Percentiles rank a stretch among this genome's conserved stretches.
These are phyloP conservation scores for Epichloe coenophiala DNA, from an alignment of 2,329 filamentous ascomycete species.

Conservation along the genomic window DNA sequence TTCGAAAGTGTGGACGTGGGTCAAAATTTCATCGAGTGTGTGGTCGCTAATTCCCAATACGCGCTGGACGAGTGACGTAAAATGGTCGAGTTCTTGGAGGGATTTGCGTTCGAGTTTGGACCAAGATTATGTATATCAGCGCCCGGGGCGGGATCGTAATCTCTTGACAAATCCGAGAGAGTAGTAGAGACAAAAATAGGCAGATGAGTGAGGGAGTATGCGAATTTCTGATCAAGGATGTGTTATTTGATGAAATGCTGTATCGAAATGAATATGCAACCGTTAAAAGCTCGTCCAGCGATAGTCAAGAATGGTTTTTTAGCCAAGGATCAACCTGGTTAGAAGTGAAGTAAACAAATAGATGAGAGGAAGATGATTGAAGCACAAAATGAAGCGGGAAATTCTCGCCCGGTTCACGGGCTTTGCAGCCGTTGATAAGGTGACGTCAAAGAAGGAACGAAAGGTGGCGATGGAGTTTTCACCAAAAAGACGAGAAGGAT, in stretches of 20 bases:
- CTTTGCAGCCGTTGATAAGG: neutral
- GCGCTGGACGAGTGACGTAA: too few relatives aligned
- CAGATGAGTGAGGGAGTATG: neutral
- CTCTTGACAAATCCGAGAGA: neutral
- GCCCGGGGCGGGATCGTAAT: neutral
- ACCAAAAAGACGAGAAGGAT: neutral
- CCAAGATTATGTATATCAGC: too few relatives aligned
- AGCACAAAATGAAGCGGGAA: neutral
- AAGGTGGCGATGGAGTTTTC: too few relatives aligned
- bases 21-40: too few relatives aligned
- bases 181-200: slow-evolving; percentile 1
- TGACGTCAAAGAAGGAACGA: neutral
- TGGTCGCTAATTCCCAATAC: too few relatives aligned
- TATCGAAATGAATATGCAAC: neutral
- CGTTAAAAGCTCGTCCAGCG: slow-evolving; percentile 3
- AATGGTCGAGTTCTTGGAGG: too few relatives aligned
- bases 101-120: too few relatives aligned
- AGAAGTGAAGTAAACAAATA: slow-evolving; percentile 9
- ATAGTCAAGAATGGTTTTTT: slow-evolving; percentile 8
- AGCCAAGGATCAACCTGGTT: slow-evolving; percentile 46
- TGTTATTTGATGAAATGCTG: neutral
- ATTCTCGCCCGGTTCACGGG: neutral
- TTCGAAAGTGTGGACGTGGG: too few relatives aligned
- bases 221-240: neutral
- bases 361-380: slow-evolving; percentile 7